Evolutionary conservation across 495 filamentous ascomycete species (phyloP), one percentile per base, ranked within the genome.

Genomic region (Penicillium parvum): DNA sequence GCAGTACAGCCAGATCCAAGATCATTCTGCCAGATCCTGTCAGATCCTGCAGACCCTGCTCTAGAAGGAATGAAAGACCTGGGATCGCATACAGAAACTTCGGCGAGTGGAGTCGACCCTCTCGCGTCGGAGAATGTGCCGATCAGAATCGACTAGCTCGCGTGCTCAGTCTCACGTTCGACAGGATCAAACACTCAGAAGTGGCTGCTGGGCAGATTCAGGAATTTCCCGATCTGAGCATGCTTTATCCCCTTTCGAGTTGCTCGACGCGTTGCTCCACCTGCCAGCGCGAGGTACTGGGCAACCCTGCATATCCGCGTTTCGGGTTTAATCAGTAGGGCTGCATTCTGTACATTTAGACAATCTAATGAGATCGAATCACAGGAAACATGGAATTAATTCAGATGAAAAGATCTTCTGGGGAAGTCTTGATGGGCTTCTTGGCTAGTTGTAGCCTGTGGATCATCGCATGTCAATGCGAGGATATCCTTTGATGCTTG

Each of bases 41-140:
- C 11, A 42, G 20, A 32, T 22, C 12, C 32, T 36, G 28, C 17
- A 14, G 9, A 35, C n/a, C 17, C 34, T 30, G 36, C 43, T 40
- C 34, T 43, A 33, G 27, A 26, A 52, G 40, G 53, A 53, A 60
- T 60, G 53, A 38, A 56, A 42, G 47, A 49, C 33, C 30, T 35
- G 40, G 26, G 32, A 51, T 30, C 18, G 26, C 47, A 45, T 51
- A 34, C 9, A 41, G 36, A 51, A 52, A 30, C 22, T 46, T 49
- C 33, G 14, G 9, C n/a, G 32, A 45, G 48, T 52, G 52, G 47
- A 46, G 27, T 26, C 28, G 10, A 25, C 18, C 37, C 27, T 35
- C 29, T 25, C 46, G 42, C 46, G 46, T 40, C 46, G 34, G 33
- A 43, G 37, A 50, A 54, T 45, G 46, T 54, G 42, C 34, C 26